Conservation (phyloP, 163 green algal genomes). For the Dunaliella salina region DNA sequence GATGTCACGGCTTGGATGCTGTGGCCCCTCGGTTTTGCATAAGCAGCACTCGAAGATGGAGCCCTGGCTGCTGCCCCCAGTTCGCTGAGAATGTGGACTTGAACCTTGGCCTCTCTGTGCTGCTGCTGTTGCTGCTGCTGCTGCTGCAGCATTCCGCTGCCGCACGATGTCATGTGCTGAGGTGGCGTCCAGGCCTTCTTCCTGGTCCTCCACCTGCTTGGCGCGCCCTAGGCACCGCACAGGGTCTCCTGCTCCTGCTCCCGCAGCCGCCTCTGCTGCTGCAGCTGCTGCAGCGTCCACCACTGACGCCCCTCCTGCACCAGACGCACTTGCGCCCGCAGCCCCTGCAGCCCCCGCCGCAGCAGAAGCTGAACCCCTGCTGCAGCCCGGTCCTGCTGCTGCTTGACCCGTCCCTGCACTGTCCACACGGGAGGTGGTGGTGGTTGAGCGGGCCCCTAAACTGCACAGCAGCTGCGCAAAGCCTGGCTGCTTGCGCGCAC, state of each 20-base stretch:
- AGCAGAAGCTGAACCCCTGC: neutral
- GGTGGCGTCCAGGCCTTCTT: neutral
- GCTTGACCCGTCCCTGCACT: neutral
- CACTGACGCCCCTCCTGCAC: neutral
- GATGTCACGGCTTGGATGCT: neutral
- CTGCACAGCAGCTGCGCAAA: too few species aligned
- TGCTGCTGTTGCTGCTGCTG: neutral
- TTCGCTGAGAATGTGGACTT: neutral
- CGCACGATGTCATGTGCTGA: neutral
- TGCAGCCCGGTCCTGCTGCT: neutral
- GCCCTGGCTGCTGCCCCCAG: neutral
- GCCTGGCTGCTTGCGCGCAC: too few species aligned
- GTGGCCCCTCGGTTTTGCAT: neutral
- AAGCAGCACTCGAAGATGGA: neutral
- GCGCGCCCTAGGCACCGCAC: too few species aligned
- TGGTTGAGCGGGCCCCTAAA: constrained; percentile 6
- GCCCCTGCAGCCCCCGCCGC: too few species aligned
- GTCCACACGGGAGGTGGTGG: neutral
- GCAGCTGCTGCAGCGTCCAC: neutral
- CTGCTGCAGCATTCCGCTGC: neutral
- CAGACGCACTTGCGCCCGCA: too few species aligned
- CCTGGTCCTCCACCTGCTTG: neutral
- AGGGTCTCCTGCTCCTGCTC: neutral
- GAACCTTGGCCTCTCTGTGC: too few species aligned
- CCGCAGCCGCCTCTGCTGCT: constrained; percentile 2